Evolutionary conservation across 352 stramenopile genomes (phyloP).

Genomic region (Phytophthora ohioensis): DNA sequence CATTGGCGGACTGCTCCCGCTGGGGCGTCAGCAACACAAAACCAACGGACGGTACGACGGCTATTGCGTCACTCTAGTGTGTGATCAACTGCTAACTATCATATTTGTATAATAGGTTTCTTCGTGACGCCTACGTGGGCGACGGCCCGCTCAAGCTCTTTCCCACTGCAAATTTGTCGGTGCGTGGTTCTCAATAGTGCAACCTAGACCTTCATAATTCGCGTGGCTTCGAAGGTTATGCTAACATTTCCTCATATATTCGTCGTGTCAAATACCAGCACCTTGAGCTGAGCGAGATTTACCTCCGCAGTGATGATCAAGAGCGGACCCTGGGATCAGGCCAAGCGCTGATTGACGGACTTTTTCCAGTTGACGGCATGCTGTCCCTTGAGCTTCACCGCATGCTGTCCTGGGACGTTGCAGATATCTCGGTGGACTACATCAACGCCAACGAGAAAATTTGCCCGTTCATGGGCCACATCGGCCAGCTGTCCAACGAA

Average conservation of each 20-base stretch:
- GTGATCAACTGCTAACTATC: not conserved
- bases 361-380: constrained; percentile 73
- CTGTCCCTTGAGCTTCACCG: constrained; percentile 59
- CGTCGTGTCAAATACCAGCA: constrained; percentile 32
- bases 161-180: constrained; percentile 65
- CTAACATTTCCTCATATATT: not conserved
- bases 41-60: constrained; percentile 66
- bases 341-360: constrained; percentile 77
- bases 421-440: constrained; percentile 82
- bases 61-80: not conserved
- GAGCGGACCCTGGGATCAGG: constrained; percentile 87
- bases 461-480: constrained; percentile 79
- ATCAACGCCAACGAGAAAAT: constrained; percentile 83
- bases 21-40: constrained; percentile 84
- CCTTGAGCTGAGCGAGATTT: constrained; percentile 61
- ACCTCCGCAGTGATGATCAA: constrained; percentile 87
- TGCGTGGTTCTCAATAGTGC: constrained; percentile 26
- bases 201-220: not conserved
- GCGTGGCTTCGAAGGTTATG: not conserved
- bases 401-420: constrained; percentile 82
- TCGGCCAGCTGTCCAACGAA: constrained; percentile 66
- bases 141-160: constrained; percentile 80
- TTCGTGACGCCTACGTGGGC: constrained; percentile 80
- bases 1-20: constrained; percentile 73
- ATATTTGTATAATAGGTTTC: constrained; percentile 43